Base-by-base conservation (phyloP, 495 filamentous ascomycete species). In the Aspergillus cavernicola region DNA sequence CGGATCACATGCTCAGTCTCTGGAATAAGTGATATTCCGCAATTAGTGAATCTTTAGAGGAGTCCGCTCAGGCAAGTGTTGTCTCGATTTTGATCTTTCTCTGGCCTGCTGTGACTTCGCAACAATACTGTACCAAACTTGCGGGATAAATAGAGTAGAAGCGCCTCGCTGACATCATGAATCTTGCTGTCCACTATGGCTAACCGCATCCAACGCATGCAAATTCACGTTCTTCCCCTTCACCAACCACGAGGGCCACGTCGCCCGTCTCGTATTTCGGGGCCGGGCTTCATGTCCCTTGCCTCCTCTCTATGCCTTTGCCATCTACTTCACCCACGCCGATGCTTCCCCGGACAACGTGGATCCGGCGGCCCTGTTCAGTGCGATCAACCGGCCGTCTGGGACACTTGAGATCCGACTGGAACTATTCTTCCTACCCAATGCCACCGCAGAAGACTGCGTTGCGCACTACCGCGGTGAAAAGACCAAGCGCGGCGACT, bases 201-300 rank as follows among this genome's bases (percentile, higher is more conserved):
- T n/a, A n/a, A n/a, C n/a, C n/a, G n/a, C n/a, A n/a, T n/a, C n/a
- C n/a, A n/a, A n/a, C n/a, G n/a, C n/a, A n/a, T n/a, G n/a, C n/a
- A n/a, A 22, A 48, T 32, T 12, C 22, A 81, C 48, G 10, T 80
- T 29, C 82, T 84, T n/a, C 78, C 61, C 55, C 16, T 29, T 35
- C 29, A 47, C 32, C 11, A 18, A 18, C 7, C 81, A 81, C 45
- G 73, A 79, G 47, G 42, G 78, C 8, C 69, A 64, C 28, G 55
- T 57, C 5, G 46, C 52, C 12, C 62, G 63, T 11, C 44, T 26
- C 5, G 50, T 53, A 3, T 47, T 47, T 16, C 12, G 33, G 16
- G 29, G 16, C 7, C 24, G 12, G 10, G 2, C 11, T 19, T 33
- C 15, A 10, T 47, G 44, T 22, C 44, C 44, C n/a, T 24, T 47